Percentiles rank a stretch among this genome's conserved stretches.
Evolutionary conservation across 257 asterid species (phyloP).

Genomic region (Cruciata laevipes): DNA sequence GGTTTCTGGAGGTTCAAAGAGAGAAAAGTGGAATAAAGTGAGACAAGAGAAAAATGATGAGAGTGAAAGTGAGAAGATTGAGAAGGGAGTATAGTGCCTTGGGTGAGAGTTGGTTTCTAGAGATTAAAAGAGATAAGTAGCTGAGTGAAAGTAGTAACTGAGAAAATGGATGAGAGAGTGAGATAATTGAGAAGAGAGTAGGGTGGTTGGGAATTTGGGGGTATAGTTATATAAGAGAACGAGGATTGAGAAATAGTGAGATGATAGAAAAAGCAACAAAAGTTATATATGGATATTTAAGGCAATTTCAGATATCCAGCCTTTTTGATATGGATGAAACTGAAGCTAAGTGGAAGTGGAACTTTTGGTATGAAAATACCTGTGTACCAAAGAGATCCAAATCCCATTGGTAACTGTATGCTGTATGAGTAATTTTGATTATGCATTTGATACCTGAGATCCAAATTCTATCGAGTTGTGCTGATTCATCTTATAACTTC

Average conservation of each 20-base stretch:
- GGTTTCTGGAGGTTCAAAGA: not conserved
- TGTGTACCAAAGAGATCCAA: not conserved
- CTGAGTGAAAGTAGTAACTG: not conserved
- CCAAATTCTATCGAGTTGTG: not conserved
- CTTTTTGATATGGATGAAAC: not conserved
- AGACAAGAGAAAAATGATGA: not conserved
- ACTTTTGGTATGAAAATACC: not conserved
- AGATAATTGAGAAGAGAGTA: not conserved
- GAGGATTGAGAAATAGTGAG: not conserved
- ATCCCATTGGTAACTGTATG: no score
- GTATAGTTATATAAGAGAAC: not conserved
- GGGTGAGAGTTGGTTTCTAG: not conserved
- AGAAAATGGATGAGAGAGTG: not conserved
- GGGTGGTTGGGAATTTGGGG: not conserved
- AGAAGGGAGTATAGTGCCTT: not conserved
- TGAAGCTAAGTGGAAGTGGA: not conserved
- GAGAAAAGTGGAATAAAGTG: not conserved
- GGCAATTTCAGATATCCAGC: not conserved
- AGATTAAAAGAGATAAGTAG: no score
- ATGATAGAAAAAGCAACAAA: not conserved
- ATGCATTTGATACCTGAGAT: not conserved
- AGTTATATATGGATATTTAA: not conserved
- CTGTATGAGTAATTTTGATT: not conserved
- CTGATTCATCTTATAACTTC: not conserved
- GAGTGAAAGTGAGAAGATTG: not conserved